Evolutionary conservation across 345 rosid species (phyloP).

Genomic region (Eucalyptus globulus): DNA sequence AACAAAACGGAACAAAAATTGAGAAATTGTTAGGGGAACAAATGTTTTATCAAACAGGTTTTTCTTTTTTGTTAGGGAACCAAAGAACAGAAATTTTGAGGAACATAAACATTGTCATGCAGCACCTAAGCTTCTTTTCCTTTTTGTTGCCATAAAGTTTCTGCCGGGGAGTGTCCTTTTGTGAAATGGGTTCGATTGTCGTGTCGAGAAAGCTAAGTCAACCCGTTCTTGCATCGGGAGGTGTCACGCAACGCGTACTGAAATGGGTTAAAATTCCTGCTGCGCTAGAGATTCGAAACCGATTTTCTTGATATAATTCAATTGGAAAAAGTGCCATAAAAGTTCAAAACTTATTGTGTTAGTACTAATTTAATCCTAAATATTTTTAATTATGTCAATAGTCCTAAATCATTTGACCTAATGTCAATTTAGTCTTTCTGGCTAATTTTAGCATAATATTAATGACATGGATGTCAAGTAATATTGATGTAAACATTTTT

Average conservation of each 20-base stretch:
- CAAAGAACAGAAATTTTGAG: no score
- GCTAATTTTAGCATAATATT: no score
- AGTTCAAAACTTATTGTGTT: rapidly evolving
- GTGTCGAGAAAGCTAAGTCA: neutral
- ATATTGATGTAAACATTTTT: rapidly evolving
- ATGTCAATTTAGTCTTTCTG: rapidly evolving
- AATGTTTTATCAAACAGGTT: no score
- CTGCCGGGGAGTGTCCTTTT: neutral
- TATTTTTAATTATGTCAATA: no score
- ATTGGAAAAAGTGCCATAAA: rapidly evolving
- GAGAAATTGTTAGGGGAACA: no score
- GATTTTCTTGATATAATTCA: neutral
- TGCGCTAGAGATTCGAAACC: neutral
- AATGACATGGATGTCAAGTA: rapidly evolving
- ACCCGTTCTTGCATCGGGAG: neutral
- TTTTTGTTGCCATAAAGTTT: neutral
- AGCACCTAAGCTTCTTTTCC: no score
- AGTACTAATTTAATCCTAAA: rapidly evolving
- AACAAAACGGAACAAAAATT: no score
- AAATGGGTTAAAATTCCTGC: neutral
- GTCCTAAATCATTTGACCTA: no score
- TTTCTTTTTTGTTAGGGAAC: no score
- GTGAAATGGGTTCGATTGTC: neutral
- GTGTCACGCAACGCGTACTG: rapidly evolving
- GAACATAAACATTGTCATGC: no score